Conservation (phyloP, 2,329 filamentous ascomycete genomes). For the Diplodia seriata region DNA sequence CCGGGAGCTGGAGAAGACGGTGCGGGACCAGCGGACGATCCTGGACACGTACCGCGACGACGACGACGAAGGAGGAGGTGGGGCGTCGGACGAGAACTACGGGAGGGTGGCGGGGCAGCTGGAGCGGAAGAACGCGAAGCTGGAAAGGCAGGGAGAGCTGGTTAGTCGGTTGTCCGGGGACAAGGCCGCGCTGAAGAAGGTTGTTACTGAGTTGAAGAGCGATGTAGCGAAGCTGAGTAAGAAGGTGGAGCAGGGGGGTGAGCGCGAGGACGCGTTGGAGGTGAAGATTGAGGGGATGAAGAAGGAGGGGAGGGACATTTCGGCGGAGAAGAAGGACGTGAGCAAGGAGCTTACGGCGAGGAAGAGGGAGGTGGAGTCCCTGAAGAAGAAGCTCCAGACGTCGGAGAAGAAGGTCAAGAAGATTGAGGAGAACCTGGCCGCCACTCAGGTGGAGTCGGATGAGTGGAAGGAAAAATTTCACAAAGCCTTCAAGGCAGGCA, state of each 20-base stretch:
- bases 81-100: not conserved
- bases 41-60: not conserved
- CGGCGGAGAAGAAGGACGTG: not conserved
- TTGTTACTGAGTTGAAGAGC: not conserved
- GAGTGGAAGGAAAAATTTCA: not conserved
- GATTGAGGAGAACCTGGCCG: not conserved
- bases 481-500: not conserved
- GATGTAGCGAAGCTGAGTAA: not conserved
- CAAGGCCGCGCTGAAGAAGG: not conserved
- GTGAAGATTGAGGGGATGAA: not conserved
- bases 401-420: not conserved
- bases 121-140: not conserved
- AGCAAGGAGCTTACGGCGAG: not conserved
- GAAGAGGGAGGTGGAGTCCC: not conserved
- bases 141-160: not conserved
- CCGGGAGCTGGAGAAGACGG: not conserved
- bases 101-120: not conserved
- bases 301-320: not conserved
- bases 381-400: not conserved
- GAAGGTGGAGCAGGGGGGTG: no score
- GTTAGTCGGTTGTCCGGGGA: not conserved
- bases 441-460: fast-evolving
- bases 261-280: not conserved
- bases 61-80: not conserved
- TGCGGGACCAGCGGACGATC: not conserved